Evolutionary conservation across 1,284 basidiomycete species (phyloP).

Genomic region (Psilocybe mexicana): DNA sequence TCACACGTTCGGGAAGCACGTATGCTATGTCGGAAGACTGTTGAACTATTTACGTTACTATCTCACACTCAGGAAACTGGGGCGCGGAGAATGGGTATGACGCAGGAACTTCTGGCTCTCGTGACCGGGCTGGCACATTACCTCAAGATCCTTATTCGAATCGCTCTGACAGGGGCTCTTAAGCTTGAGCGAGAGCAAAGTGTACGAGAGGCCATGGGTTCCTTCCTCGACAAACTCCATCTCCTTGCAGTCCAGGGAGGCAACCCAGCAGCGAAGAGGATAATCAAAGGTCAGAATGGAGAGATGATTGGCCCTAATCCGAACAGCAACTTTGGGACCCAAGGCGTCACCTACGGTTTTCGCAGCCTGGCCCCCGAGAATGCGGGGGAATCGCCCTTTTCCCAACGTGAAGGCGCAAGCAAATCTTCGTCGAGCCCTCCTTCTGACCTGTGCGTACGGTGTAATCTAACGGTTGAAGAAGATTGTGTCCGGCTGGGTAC

Average conservation of each 20-base stretch:
- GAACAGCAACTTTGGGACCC: constrained; percentile 67
- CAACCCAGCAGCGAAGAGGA: constrained; percentile 72
- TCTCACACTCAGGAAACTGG: constrained; percentile 96
- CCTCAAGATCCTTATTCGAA: constrained; percentile 98
- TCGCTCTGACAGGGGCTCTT: constrained; percentile 93
- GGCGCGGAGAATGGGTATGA: constrained; percentile 90
- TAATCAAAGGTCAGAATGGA: constrained; percentile 68
- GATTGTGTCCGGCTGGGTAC: constrained; percentile 94
- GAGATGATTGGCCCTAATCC: constrained; percentile 48
- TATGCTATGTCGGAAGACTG: constrained; percentile 98
- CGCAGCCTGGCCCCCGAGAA: constrained; percentile 86
- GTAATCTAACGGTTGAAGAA: constrained; percentile 92
- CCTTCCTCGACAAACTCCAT: constrained; percentile 92
- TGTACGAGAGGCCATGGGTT: constrained; percentile 81
- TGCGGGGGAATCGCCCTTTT: constrained; percentile 85
- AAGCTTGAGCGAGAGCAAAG: constrained; percentile 92
- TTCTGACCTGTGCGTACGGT: constrained; percentile 89
- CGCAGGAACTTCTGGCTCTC: constrained; percentile 94
- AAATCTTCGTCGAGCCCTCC: constrained; percentile 64
- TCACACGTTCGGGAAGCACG: constrained; percentile 97
- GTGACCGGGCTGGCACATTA: constrained; percentile 99
- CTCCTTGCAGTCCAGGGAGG: constrained; percentile 87
- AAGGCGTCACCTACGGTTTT: constrained; percentile 85
- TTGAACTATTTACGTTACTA: constrained; percentile 96
- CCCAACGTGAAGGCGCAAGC: constrained; percentile 40